Evolutionary conservation across 768 basidiomycete species (phyloP), one percentile per base, ranked within the genome.

Genomic region (Tricholoma sp.): DNA sequence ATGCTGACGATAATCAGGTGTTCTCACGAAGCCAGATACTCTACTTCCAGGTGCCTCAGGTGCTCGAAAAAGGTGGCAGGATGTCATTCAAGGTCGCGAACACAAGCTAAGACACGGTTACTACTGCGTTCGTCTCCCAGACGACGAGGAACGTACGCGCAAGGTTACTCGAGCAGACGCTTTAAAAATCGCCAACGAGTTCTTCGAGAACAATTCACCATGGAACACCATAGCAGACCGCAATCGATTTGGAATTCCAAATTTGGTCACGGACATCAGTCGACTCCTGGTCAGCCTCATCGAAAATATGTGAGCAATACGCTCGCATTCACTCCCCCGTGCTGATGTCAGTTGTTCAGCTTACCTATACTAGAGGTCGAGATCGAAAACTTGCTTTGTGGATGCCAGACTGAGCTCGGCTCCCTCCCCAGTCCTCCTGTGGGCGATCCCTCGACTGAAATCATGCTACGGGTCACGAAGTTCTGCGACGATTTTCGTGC

Each of bases 21-120:
- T 85, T 3, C 66, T 84, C 29, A 83, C 82, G 4, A 83, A 84
- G 64, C 76, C 79, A 0, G 83, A 83, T 61, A 77, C 76, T 39
- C 64, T 84, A 2, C 66, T 72, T 0, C n/a, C 56, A 3, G 75
- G 76, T 4, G 61, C 75, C 18, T 70, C 66, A 4, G 68, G 76
- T 57, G 55, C 73, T 47, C 69, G 69, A 12, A 57, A 69, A 22
- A 41, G 66, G 21, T 82, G 79, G 78, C 62, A 79, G 9, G 75
- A 77, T 47, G 68, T 78, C 8, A 65, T 79, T 3, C 72, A 75
- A 62, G 76, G 73, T 34, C 64, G 67, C 14, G 65, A 71, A 22
- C 71, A 82, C 58, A 59, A 59, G 29, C 64, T 82, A 49, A 61
- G 54, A 31, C 73, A 75, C 54, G 70, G 79, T 21, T 79, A 77